Base-by-base conservation (phyloP, 306 rosid species). In the Potentilla sterilis region DNA sequence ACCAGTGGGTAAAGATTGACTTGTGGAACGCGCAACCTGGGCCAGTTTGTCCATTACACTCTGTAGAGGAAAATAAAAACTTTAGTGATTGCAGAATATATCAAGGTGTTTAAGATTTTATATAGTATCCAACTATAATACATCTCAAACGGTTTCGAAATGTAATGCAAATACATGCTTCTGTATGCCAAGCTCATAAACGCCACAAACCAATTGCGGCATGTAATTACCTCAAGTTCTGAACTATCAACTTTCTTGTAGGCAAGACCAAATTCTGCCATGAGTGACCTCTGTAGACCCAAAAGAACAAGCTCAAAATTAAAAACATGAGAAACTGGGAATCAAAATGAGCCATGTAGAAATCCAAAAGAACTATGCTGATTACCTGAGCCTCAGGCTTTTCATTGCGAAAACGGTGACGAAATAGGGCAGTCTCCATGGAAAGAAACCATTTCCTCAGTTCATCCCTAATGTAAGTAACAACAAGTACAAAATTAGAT, bases 401-500 rank as follows among this genome's bases (percentile, higher is more conserved):
- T 77, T 74, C 55, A 7, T 0, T 4, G 16, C 74, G 89, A 76
- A 92, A 90, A 16, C 97, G 96, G 80, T 92, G 74, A 72, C 93
- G 93, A 72, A 95, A 95, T 68, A 95, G 87, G 69, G 86, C 70
- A 79, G 91, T 83, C 83, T 95, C 99, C 97, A 84, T 84, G 24
- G 97, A 86, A 72, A 95, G 93, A 79, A 95, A 92, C 99, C 99
- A 95, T 84, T 90, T 95, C 79, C 97, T 89, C 88, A 92, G 85
- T 8, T 95, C 97, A 77, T 95, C 99, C 79, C 99, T 95, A 62
- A 64, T 67, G 48, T 9, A 68, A 35, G 6, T 68, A 67, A 59
- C 37, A 72, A 71, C 16, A 59, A 42, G 59, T 43, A 37, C 19
- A 72, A 61, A 75, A 77, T 9, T 54, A 52, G 48, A 55, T 43